Base-by-base conservation (phyloP, 345 rosid genomes). In the Eucalyptus sp. region DNA sequence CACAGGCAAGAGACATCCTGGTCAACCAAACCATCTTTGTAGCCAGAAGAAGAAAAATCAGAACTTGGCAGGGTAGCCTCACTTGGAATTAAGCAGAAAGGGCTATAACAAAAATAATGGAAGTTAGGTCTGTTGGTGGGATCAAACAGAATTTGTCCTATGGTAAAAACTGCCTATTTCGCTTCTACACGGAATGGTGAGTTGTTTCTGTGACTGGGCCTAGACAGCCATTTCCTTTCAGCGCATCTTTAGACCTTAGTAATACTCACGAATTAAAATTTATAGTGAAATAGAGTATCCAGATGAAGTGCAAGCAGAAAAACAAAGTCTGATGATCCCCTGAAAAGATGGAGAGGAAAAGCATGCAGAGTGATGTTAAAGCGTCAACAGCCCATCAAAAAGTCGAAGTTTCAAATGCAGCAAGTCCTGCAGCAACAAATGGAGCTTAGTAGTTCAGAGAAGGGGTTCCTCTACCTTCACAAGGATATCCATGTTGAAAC, bases 401-500 rank as follows among this genome's bases (percentile, higher is more conserved):
- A 37, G 46, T 76, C 12, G 8, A 20, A 76, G 46, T 71, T 71
- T 71, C 81, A 37, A 24, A 37, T 76, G 83, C 27, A 76, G 7
- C 37, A 64, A 64, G 37, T 76, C 46, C 46, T 41, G 48, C 83
- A 18, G 46, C 46, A 37, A 7, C 83, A 37, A 76, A 76, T 71
- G 27, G 27, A 71, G 14, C 46, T 37, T 71, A 71, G 27, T 20
- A 41, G 84, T 20, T 10, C 29, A 41, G 48, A 43, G 84, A 20
- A 76, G 48, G 84, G 84, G 15, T 76, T 41, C 31, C 68, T 54
- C 44, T 29, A 8, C 88, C 66, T 86, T 93, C 89, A 93, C 25
- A 83, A 41, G 11, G 91, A 93, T 52, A 94, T 50, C 95, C 94
- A 92, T 15, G 89, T 88, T 49, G 93, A 93, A 81, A 94, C 88